Evolutionary conservation across 495 filamentous ascomycete genomes (phyloP), one percentile per base, ranked within the genome.

Genomic region (Penicillium crystallinum): DNA sequence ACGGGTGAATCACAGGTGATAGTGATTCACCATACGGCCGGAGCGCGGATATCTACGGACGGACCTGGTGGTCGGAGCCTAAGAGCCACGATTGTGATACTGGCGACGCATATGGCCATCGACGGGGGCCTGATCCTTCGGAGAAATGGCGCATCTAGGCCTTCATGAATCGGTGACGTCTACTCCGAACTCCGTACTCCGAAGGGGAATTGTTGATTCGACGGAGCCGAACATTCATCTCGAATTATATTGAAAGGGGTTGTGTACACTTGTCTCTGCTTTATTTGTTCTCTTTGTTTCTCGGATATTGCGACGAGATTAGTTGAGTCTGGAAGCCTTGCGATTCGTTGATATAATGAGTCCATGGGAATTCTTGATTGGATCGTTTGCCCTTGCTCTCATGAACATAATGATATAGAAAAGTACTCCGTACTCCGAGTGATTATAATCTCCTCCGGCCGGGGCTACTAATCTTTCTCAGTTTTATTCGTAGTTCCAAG

Each of bases 31-130:
- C 25, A 38, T 17, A 7, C 11, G 4, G 12, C 11, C 17, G 25
- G 35, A 30, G 54, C 31, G 34, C 41, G 27, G 34, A 15, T 19
- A 37, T 17, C 19, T n/a, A 12, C 25, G 25, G 6, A 21, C 9
- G 37, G 25, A 22, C 37, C 43, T 49, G 29, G 39, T 14, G 42
- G 30, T 17, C 12, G 14, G 46, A 11, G 38, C 29, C 11, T 38
- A 29, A 14, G 31, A 22, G 36, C 23, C 37, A 44, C 15, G 15
- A 36, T 34, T 46, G 27, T 49, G 38, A 38, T 31, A 54, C 55
- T 11, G 34, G 45, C 29, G 6, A 9, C 23, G 11, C 11, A 8
- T 31, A 9, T 8, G 29, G 10, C 29, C 6, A 31, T 8, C 29
- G 11, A 4, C 29, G 29, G 10, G 29, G 51, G 33, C 14, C 17